Conservation (phyloP, 228 moss, liverwort and hornwort genomes). For the Sphagnum fallax region DNA sequence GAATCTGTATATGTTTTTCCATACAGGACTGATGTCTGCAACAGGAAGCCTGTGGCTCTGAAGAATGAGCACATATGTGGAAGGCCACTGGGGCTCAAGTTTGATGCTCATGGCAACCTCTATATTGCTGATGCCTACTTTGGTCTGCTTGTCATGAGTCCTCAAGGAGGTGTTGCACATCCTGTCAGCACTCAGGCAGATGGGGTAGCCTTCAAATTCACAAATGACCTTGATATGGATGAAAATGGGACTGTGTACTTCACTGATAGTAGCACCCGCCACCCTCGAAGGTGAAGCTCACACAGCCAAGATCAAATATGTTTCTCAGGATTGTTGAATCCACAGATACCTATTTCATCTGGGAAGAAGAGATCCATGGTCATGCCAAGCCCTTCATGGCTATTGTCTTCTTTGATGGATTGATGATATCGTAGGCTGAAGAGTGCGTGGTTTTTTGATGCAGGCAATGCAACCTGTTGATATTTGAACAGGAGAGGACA, state of each 20-base stretch:
- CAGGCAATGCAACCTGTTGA: conserved; percentile 41
- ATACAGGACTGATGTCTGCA: conserved; percentile 33
- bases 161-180: conserved; percentile 48
- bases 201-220: conserved; percentile 44
- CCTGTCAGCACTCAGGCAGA: conserved; percentile 39
- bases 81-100: conserved; percentile 67
- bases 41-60: conserved; percentile 9
- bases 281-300: conserved; percentile 43
- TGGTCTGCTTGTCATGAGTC: conserved; percentile 52
- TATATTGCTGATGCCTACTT: conserved; percentile 83
- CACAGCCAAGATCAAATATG: not conserved
- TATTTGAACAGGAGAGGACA: conserved; percentile 51
- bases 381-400: not conserved
- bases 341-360: not conserved
- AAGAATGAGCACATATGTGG: conserved; percentile 50
- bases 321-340: not conserved
- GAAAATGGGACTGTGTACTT: conserved; percentile 67
- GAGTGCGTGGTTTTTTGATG: not conserved
- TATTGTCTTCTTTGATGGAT: not conserved
- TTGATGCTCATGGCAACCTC: conserved; percentile 44
- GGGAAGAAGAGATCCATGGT: no score
- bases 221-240: conserved; percentile 68
- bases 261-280: conserved; percentile 67
- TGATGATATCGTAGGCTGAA: not conserved
- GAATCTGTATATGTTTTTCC: not conserved